Percentiles rank a stretch among this genome's conserved stretches.
Evolutionary conservation across 176 grass and related monocot species (phyloP).

Genomic region (Oryza longistaminata): DNA sequence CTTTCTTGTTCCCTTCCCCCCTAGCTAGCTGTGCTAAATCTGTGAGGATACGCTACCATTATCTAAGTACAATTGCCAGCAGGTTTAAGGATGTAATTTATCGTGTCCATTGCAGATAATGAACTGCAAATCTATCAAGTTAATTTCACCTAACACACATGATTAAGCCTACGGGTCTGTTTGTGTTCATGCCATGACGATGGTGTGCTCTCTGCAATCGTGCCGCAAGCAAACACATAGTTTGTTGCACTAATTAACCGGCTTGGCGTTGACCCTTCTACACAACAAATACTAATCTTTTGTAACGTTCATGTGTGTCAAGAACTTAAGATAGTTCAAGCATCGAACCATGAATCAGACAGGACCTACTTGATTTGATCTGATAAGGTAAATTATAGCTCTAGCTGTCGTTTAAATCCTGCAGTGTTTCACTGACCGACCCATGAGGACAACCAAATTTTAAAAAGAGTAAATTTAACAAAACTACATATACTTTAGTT

Average conservation of each 20-base stretch:
- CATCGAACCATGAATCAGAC: neutral
- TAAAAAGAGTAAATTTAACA: too few relatives aligned
- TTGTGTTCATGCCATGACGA: neutral
- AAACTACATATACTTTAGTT: too few relatives aligned
- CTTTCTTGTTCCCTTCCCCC: neutral
- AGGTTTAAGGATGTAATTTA: neutral
- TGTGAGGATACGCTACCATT: neutral
- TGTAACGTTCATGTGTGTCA: neutral
- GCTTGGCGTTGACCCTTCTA: neutral
- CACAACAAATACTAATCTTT: neutral
- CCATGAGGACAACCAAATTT: neutral
- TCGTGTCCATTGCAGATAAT: neutral
- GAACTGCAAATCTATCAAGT: neutral
- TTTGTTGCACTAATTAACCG: neutral
- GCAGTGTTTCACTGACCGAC: neutral
- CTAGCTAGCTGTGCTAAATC: neutral
- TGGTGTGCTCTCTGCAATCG: neutral
- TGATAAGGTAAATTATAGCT: neutral
- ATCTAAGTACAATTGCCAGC: neutral
- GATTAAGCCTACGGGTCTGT: neutral
- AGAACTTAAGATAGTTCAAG: neutral
- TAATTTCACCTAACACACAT: neutral
- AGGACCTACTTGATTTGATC: neutral
- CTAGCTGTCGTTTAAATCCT: neutral
- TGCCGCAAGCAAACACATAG: neutral